Conservation (phyloP, 805 yeast species). For the Lipomyces mesembrius region DNA sequence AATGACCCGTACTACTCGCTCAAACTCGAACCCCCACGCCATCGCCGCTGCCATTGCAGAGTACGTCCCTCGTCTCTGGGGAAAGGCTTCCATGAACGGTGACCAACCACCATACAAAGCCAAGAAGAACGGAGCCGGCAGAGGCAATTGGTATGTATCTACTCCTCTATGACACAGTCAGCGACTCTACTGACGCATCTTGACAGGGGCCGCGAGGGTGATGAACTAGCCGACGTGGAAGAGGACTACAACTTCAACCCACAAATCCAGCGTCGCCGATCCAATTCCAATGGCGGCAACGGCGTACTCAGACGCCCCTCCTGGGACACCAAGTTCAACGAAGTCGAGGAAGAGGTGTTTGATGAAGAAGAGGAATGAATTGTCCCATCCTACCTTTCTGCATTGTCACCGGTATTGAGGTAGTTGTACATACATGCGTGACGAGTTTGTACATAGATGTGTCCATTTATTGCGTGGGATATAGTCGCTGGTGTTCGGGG, state of each 20-base stretch:
- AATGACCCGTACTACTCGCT: constrained; percentile 35
- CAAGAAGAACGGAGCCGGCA: constrained; percentile 41
- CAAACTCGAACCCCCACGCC: constrained; percentile 25
- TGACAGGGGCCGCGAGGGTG: constrained; percentile 40
- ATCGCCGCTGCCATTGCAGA: constrained; percentile 6
- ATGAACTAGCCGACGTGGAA: constrained; percentile 39
- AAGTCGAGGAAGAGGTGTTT: constrained; percentile 36
- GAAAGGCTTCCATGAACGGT: constrained; percentile 30
- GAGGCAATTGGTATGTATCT: constrained; percentile 39
- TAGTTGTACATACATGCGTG: constrained; percentile 22
- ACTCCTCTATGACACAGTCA: background rate
- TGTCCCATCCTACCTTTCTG: constrained; percentile 2
- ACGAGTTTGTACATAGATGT: constrained; percentile 14
- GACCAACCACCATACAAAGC: constrained; percentile 30
- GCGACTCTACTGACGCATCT: background rate
- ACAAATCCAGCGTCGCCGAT: constrained; percentile 38
- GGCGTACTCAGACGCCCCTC: constrained; percentile 31
- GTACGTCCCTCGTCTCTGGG: constrained; percentile 36
- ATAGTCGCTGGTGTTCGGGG: background rate
- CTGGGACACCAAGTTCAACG: constrained; percentile 29
- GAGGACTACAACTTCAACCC: constrained; percentile 37
- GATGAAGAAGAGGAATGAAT: constrained; percentile 30
- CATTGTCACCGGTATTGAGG: constrained; percentile 21
- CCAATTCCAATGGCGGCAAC: constrained; percentile 39
- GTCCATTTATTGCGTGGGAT: too few species aligned